Evolutionary conservation across 345 rosid genomes (phyloP).

Genomic region (Passiflora organensis): DNA sequence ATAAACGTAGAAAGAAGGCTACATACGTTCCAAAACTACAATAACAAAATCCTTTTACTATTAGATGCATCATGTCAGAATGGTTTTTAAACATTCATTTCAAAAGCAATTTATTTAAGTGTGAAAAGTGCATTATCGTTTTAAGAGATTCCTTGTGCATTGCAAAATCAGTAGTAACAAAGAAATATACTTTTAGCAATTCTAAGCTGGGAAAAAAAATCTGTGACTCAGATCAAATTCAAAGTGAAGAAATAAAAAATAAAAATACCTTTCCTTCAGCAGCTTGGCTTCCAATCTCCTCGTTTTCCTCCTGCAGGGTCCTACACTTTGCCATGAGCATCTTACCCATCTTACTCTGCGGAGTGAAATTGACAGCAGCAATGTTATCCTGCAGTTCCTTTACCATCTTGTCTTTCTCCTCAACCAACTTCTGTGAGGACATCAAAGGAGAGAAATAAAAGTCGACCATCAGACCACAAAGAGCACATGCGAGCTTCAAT

Average conservation of each 20-base stretch:
- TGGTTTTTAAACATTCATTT: too few relatives aligned
- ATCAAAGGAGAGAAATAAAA: not conserved
- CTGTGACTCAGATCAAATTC: not conserved
- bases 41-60: too few relatives aligned
- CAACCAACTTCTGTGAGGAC: slow-evolving; percentile 63
- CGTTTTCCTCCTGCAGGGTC: slow-evolving; percentile 94
- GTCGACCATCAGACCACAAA: not conserved
- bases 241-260: not conserved
- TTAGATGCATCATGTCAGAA: too few relatives aligned
- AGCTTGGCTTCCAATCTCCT: slow-evolving; percentile 93
- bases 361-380: slow-evolving; percentile 81
- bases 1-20: too few relatives aligned
- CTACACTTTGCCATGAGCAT: slow-evolving; percentile 94
- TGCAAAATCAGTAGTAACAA: too few relatives aligned
- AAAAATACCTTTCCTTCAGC: slow-evolving; percentile 83
- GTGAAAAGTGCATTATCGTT: too few relatives aligned
- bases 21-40: too few relatives aligned
- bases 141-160: too few relatives aligned
- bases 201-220: not conserved
- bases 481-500: not conserved
- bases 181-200: too few relatives aligned
- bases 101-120: too few relatives aligned
- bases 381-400: slow-evolving; percentile 91
- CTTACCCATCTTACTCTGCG: slow-evolving; percentile 87
- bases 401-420: slow-evolving; percentile 93